Evolutionary conservation across 2,329 filamentous ascomycete species (phyloP).

Genomic region (Fusarium tjaetaba): DNA sequence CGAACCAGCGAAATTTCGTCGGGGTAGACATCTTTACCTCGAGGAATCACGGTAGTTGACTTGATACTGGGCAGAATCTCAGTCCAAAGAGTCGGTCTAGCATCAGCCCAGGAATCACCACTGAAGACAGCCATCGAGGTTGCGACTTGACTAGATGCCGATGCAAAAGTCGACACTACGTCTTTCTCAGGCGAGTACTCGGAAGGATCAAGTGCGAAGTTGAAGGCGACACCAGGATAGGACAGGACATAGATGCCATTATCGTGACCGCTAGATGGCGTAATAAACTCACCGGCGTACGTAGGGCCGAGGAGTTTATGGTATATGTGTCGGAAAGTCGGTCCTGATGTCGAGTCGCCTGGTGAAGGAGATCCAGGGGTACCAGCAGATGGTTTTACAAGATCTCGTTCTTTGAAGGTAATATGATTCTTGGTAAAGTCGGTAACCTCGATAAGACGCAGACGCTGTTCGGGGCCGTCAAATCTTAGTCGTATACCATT

Average conservation of each 20-base stretch:
- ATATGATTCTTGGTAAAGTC: constrained; percentile 89
- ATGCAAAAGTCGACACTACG: constrained; percentile 86
- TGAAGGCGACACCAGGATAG: constrained; percentile 94
- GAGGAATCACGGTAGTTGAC: constrained; percentile 72
- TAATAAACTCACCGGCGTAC: constrained; percentile 91
- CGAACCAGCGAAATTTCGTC: constrained; percentile 87
- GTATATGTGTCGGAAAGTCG: constrained; percentile 89
- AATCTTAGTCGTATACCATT: constrained; percentile 94
- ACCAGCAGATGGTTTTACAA: constrained; percentile 70
- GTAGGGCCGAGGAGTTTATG: constrained; percentile 93
- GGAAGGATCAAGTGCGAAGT: constrained; percentile 79
- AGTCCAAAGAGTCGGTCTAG: constrained; percentile 79
- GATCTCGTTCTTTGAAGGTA: constrained; percentile 81
- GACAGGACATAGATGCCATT: constrained; percentile 88
- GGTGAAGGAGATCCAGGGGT: constrained; percentile 48
- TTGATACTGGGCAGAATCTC: constrained; percentile 78
- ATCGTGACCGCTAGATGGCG: constrained; percentile 64
- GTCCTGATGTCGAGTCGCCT: constrained; percentile 61
- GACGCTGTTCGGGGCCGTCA: constrained; percentile 89
- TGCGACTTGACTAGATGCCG: constrained; percentile 78
- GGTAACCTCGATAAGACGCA: constrained; percentile 89
- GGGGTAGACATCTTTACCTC: constrained; percentile 81
- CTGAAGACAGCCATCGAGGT: constrained; percentile 91
- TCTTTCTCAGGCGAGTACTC: constrained; percentile 81
- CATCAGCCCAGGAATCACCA: constrained; percentile 90